These are phyloP conservation scores for Bromus sterilis DNA, from an alignment of 176 grass and related monocot genomes.

Conservation along the genomic window DNA sequence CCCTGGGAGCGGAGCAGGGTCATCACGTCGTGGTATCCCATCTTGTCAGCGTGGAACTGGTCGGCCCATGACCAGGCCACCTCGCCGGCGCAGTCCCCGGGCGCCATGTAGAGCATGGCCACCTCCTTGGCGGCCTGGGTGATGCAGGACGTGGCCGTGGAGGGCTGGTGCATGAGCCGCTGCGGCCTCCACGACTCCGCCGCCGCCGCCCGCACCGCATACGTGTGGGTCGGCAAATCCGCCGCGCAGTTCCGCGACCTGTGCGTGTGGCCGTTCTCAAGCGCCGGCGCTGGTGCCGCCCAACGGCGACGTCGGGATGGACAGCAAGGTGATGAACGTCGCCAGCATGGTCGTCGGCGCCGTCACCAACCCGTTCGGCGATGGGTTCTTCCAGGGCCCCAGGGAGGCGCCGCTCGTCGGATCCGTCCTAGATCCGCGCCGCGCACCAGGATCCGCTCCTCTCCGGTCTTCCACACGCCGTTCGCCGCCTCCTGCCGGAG, in stretches of 20 bases:
- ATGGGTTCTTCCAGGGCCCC: conserved; percentile 64
- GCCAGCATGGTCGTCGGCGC: conserved; percentile 62
- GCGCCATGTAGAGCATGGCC: neutral
- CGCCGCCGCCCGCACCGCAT: neutral
- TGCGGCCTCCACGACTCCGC: conserved; percentile 53
- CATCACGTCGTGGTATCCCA: conserved; percentile 6
- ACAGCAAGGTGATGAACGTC: conserved; percentile 71
- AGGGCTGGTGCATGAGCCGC: conserved; percentile 70
- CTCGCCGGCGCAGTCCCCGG: neutral
- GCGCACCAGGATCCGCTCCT: too few species aligned
- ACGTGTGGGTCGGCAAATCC: conserved; percentile 67
- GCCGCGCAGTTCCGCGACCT: conserved; percentile 53
- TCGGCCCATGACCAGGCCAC: neutral
- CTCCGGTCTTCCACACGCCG: too few species aligned
- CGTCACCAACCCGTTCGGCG: conserved; percentile 59
- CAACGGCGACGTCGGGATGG: conserved; percentile 54
- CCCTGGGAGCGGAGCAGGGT: neutral
- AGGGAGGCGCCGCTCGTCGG: conserved; percentile 55
- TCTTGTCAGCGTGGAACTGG: neutral
- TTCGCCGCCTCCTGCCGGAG: too few species aligned
- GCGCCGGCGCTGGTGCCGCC: conserved; percentile 50
- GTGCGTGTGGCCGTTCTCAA: conserved; percentile 88
- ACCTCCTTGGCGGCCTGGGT: neutral
- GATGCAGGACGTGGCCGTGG: conserved; percentile 58
- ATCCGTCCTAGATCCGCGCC: too few species aligned